phyloP scores from a whole-genome alignment of 2,329 filamentous ascomycete species.

The Paradendryphiella salina region DNA sequence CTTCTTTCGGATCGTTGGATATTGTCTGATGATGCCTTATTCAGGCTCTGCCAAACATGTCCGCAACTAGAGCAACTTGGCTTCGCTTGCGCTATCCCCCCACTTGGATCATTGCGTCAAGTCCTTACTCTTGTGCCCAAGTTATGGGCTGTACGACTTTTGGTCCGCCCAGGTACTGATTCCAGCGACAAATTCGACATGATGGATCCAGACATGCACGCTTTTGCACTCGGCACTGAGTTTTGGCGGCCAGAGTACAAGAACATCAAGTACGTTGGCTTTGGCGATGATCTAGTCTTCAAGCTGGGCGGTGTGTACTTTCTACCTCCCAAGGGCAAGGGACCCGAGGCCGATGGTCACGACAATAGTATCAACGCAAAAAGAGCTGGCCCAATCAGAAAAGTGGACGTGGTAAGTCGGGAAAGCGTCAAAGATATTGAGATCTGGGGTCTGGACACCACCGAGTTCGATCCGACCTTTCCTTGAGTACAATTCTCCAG shows the following conservation, averaged over 20 bases:
- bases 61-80: constrained; percentile 64
- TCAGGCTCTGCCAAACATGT: constrained; percentile 57
- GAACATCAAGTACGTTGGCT: constrained; percentile 46
- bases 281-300: constrained; percentile 46
- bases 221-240: constrained; percentile 40
- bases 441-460: constrained; percentile 52
- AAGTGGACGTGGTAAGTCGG: constrained; percentile 37
- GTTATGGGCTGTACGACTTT: constrained; percentile 48
- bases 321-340: constrained; percentile 23
- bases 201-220: constrained; percentile 39
- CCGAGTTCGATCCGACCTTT: constrained; percentile 38
- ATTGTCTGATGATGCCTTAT: constrained; percentile 54
- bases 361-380: constrained; percentile 34
- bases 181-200: constrained; percentile 29
- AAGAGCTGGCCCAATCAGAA: constrained; percentile 34
- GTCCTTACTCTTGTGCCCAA: constrained; percentile 47
- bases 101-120: constrained; percentile 40
- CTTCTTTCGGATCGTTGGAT: constrained; percentile 61
- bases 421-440: constrained; percentile 49
- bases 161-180: constrained; percentile 38
- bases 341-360: constrained; percentile 9
- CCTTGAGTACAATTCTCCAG: constrained; percentile 16
- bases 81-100: constrained; percentile 60
- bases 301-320: constrained; percentile 42
- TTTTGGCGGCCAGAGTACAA: constrained; percentile 42